These are phyloP conservation scores for Leptodontidium sp. DNA, from an alignment of 2,329 filamentous ascomycete species.

Conservation along the genomic window DNA sequence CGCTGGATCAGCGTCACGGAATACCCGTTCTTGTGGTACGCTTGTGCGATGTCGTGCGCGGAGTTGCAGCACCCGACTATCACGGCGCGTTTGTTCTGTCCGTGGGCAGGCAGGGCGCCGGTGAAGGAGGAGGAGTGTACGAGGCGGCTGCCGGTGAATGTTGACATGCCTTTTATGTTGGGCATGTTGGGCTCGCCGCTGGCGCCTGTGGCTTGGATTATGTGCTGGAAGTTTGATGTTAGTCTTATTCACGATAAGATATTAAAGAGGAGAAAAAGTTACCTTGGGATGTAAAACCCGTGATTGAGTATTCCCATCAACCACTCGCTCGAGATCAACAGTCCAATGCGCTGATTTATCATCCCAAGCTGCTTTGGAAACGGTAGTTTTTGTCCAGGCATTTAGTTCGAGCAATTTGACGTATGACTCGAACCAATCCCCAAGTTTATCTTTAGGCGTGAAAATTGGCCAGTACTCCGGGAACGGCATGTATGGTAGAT, in stretches of 20 bases:
- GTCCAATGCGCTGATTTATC: slow-evolving; percentile 61
- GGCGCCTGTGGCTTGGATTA: slow-evolving; percentile 41
- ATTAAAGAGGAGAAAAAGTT: not conserved
- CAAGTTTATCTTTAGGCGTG: slow-evolving; percentile 76
- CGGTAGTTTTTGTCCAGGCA: slow-evolving; percentile 65
- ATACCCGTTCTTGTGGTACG: slow-evolving; percentile 72
- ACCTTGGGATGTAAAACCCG: slow-evolving; percentile 32
- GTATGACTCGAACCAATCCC: slow-evolving; percentile 73
- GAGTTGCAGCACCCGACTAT: slow-evolving; percentile 75
- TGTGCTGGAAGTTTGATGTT: slow-evolving; percentile 39
- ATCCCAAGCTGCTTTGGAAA: slow-evolving; percentile 59
- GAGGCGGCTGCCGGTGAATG: slow-evolving; percentile 55
- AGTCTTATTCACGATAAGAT: slow-evolving; percentile 43
- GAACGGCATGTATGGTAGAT: slow-evolving; percentile 71
- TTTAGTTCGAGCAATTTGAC: slow-evolving; percentile 72
- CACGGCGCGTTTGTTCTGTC: slow-evolving; percentile 65
- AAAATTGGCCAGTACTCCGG: slow-evolving; percentile 73
- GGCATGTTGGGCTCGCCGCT: slow-evolving; percentile 59
- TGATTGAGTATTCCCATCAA: slow-evolving; percentile 33
- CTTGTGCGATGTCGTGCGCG: slow-evolving; percentile 73
- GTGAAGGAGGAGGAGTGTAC: slow-evolving; percentile 69
- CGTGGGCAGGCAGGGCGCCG: slow-evolving; percentile 55
- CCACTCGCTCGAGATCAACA: slow-evolving; percentile 59
- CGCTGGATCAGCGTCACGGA: slow-evolving; percentile 75
- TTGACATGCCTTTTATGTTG: slow-evolving; percentile 60